Conservation (phyloP, 768 basidiomycete species). For the Fomitopsis serialis region DNA sequence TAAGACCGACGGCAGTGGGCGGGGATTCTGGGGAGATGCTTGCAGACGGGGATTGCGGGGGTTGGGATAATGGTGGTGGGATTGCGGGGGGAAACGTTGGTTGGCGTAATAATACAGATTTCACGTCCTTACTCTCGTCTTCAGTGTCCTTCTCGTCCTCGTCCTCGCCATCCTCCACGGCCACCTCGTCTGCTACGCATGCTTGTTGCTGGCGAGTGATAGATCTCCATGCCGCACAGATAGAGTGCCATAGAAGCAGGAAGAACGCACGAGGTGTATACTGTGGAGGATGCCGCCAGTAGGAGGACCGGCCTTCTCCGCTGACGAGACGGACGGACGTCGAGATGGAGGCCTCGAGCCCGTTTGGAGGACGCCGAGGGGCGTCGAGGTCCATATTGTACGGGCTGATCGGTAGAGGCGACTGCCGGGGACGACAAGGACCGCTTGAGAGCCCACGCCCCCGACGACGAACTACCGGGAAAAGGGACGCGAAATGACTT, state of each 20-base stretch:
- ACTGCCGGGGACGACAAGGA: slow-evolving; percentile 62
- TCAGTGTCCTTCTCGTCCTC: slow-evolving; percentile 30
- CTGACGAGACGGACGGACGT: slow-evolving; percentile 20
- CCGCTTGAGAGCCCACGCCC: slow-evolving; percentile 38
- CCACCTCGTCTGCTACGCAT: slow-evolving; percentile 17
- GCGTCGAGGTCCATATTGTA: not conserved
- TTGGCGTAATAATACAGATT: slow-evolving; percentile 21
- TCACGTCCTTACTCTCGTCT: slow-evolving; percentile 29
- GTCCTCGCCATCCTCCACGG: slow-evolving; percentile 24
- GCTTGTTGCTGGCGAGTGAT: slow-evolving; percentile 18
- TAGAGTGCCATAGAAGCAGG: slow-evolving; percentile 61
- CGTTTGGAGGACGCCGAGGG: slow-evolving; percentile 9
- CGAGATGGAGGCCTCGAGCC: slow-evolving; percentile 13
- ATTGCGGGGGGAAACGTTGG: slow-evolving; percentile 17
- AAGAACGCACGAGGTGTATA: slow-evolving; percentile 70
- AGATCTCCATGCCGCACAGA: slow-evolving; percentile 60
- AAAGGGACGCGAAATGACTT: slow-evolving; percentile 44
- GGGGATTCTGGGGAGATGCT: slow-evolving; percentile 9
- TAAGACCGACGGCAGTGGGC: not conserved
- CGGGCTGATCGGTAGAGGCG: slow-evolving; percentile 20
- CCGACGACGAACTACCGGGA: slow-evolving; percentile 20
- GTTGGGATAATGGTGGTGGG: slow-evolving; percentile 19
- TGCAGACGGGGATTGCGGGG: slow-evolving; percentile 16
- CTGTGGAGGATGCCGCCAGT: slow-evolving; percentile 31
- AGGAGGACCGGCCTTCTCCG: slow-evolving; percentile 19